Conservation (phyloP, 371 early-diverging fungal species). For the Vairimorpha ceranae region DNA sequence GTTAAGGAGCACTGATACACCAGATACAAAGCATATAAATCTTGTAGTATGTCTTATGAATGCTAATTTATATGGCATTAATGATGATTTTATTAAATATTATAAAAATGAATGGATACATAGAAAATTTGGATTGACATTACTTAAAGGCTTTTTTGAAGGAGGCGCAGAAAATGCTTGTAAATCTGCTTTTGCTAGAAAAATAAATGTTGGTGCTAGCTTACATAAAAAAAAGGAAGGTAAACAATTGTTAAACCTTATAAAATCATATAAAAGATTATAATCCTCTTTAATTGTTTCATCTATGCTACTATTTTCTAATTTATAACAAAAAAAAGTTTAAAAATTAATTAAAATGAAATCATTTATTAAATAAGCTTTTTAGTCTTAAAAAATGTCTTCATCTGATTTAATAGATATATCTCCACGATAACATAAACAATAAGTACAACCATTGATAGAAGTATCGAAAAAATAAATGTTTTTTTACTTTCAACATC, state of each 20-base stretch:
- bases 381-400: constrained; percentile 63
- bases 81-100: constrained; percentile 14
- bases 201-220: not conserved
- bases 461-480: constrained; percentile 51
- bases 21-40: constrained; percentile 31
- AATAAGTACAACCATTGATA: constrained; percentile 53
- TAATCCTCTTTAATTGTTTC: too few species aligned
- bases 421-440: constrained; percentile 54
- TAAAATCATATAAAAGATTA: constrained; percentile 3
- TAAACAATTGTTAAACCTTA: not conserved
- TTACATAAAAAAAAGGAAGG: constrained; percentile 6
- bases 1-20: constrained; percentile 3
- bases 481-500: constrained; percentile 51
- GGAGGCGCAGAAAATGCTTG: constrained; percentile 6
- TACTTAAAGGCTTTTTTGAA: constrained; percentile 27
- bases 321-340: too few species aligned
- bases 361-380: constrained; percentile 59
- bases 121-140: constrained; percentile 16
- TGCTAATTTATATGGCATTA: constrained; percentile 7
- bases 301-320: too few species aligned
- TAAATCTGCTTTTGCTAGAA: constrained; percentile 6
- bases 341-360: too few species aligned
- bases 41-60: constrained; percentile 23
- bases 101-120: constrained; percentile 17
- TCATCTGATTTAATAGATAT: constrained; percentile 55